Conservation (phyloP, 345 rosid genomes). For the Turritis glabra region DNA sequence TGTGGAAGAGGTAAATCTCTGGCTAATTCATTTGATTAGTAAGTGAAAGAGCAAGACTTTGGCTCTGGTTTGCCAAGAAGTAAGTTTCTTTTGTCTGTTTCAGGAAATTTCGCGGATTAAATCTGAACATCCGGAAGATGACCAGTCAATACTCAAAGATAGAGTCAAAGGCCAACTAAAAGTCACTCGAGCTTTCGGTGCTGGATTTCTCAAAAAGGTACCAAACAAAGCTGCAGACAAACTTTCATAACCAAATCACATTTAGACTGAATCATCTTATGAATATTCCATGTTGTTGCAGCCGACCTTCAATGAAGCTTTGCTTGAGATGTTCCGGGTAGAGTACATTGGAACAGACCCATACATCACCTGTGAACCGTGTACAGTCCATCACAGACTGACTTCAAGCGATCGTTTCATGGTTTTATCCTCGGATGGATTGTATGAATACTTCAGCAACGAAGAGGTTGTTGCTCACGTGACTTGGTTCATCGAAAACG, state of each 20-base stretch:
- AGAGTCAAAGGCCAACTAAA: conserved; percentile 93
- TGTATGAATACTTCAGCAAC: conserved; percentile 91
- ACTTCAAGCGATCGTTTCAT: conserved; percentile 83
- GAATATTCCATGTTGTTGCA: conserved; percentile 36
- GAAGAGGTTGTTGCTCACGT: conserved; percentile 97
- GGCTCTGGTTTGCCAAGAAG: conserved; percentile 2
- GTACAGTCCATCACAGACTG: conserved; percentile 76
- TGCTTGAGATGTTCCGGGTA: conserved; percentile 74
- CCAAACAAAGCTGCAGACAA: conserved; percentile 27
- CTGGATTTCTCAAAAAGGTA: conserved; percentile 93
- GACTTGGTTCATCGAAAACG: conserved; percentile 96
- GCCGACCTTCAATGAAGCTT: conserved; percentile 86
- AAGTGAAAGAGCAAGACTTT: background rate
- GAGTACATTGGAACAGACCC: conserved; percentile 76
- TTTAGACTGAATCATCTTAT: background rate
- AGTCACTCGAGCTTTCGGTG: conserved; percentile 96
- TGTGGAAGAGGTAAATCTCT: conserved; percentile 68
- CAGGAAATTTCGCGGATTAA: conserved; percentile 86
- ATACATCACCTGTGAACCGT: conserved; percentile 79
- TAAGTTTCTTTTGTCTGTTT: conserved; percentile 7
- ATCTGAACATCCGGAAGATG: conserved; percentile 86
- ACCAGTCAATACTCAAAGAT: conserved; percentile 75
- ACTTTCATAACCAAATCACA: background rate
- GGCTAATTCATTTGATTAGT: background rate
- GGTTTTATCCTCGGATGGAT: conserved; percentile 91